Conservation (phyloP, 139 green algal genomes). For the Chlorella sp. region DNA sequence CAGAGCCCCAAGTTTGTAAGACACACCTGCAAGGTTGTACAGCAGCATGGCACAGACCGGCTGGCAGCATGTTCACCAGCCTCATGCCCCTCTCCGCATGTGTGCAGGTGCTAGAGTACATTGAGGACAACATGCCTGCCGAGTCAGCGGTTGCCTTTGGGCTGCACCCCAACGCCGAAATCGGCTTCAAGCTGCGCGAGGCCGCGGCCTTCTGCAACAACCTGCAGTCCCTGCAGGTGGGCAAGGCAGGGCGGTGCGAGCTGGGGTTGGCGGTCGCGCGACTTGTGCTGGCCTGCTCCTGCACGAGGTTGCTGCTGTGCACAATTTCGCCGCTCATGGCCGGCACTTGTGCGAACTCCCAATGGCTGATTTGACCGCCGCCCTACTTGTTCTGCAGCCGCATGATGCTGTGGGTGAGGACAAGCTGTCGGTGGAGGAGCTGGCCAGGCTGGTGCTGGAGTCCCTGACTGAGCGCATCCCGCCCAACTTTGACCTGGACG, state of each 20-base stretch:
- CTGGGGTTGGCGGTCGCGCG: neutral
- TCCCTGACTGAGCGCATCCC: conserved; percentile 85
- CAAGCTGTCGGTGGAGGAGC: conserved; percentile 80
- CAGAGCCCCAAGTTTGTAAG: no score
- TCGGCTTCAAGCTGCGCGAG: conserved; percentile 91
- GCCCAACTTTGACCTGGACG: conserved; percentile 86
- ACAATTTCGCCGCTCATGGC: no score
- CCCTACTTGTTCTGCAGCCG: neutral
- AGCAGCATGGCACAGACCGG: neutral
- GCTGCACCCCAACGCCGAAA: conserved; percentile 93
- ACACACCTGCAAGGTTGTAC: neutral
- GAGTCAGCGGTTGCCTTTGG: conserved; percentile 89
- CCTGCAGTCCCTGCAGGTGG: conserved; percentile 58
- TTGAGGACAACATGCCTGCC: conserved; percentile 81
- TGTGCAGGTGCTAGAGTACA: conserved; percentile 78
- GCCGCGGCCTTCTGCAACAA: conserved; percentile 73
- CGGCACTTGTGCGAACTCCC: neutral
- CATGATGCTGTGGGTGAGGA: conserved; percentile 49
- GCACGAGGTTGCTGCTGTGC: neutral
- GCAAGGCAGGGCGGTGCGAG: neutral
- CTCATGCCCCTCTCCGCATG: neutral
- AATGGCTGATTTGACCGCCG: neutral
- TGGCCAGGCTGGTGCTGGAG: conserved; percentile 86
- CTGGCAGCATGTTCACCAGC: no score
- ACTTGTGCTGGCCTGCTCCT: neutral